Percentiles rank a stretch among this genome's conserved stretches.
Conservation (phyloP, 345 rosid genomes). For the Murraya koenigii region DNA sequence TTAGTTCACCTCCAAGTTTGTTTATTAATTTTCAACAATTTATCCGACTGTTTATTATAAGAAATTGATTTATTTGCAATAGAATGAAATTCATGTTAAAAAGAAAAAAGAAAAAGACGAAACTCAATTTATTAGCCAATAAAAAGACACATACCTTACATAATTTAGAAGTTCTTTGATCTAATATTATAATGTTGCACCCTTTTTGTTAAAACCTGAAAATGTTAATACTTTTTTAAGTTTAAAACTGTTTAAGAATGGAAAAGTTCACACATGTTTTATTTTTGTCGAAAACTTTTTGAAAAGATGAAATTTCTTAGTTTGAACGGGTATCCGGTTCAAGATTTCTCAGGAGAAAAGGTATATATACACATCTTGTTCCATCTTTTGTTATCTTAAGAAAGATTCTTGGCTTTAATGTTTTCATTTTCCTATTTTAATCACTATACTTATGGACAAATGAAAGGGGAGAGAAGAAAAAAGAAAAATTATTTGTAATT, state of each 20-base stretch:
- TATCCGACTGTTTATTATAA: too few relatives aligned
- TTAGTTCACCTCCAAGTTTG: too few relatives aligned
- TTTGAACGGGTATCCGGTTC: conserved; percentile 15
- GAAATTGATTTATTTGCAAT: too few relatives aligned
- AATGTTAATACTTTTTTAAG: conserved; percentile 1
- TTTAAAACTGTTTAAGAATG: not conserved
- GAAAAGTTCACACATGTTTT: not conserved
- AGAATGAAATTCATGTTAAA: too few relatives aligned
- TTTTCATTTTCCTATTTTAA: not conserved
- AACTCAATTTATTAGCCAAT: not conserved
- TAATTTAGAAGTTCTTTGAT: not conserved
- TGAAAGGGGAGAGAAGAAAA: not conserved
- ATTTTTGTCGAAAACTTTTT: not conserved
- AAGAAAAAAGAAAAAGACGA: too few relatives aligned
- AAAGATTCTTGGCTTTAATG: not conserved
- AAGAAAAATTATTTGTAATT: not conserved
- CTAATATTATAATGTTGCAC: not conserved
- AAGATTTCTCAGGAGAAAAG: not conserved
- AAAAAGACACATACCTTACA: not conserved
- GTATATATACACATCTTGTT: not conserved
- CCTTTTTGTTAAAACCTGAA: conserved; percentile 9
- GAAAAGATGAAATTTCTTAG: not conserved
- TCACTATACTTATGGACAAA: not conserved
- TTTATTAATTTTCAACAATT: too few relatives aligned
- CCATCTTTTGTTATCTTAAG: not conserved